Evolutionary conservation across 192 early-diverging fungal genomes (phyloP).

Genomic region (Ramicandelaber brevisporus): DNA sequence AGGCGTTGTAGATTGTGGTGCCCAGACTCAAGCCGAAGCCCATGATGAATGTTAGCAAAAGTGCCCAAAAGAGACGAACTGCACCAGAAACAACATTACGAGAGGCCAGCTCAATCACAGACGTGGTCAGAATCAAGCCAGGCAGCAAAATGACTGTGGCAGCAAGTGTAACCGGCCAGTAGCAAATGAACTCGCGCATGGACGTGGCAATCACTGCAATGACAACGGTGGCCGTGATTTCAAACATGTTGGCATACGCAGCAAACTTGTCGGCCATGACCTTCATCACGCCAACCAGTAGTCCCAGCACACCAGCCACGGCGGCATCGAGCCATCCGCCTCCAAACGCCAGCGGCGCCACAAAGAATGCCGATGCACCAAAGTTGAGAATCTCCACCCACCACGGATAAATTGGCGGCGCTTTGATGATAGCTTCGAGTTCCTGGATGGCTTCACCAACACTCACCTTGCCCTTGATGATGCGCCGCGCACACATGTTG

Average conservation of each 20-base stretch:
- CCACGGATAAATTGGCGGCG: conserved; percentile 24
- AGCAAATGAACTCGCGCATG: conserved; percentile 31
- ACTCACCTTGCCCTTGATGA: conserved; percentile 29
- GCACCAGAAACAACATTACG: conserved; percentile 71
- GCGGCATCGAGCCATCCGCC: conserved; percentile 39
- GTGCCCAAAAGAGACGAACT: conserved; percentile 52
- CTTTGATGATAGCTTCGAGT: conserved; percentile 25
- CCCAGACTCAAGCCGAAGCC: conserved; percentile 49
- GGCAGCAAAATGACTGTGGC: conserved; percentile 34
- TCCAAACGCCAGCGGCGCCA: conserved; percentile 37
- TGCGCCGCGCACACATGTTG: conserved; percentile 29
- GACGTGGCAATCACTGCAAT: conserved; percentile 30
- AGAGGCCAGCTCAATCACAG: conserved; percentile 69
- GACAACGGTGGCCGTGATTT: conserved; percentile 33
- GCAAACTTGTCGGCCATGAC: conserved; percentile 29
- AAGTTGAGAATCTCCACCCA: conserved; percentile 29
- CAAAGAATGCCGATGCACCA: conserved; percentile 23
- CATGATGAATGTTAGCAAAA: conserved; percentile 53
- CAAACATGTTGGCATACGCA: conserved; percentile 41
- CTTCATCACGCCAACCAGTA: conserved; percentile 30
- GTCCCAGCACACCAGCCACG: conserved; percentile 19
- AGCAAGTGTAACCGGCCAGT: conserved; percentile 26
- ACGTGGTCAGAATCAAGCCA: conserved; percentile 53
- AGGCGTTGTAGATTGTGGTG: conserved; percentile 24
- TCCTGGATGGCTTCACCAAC: conserved; percentile 36